phyloP scores from a whole-genome alignment of 352 stramenopile species.

The Globisporangium takayamanum region DNA sequence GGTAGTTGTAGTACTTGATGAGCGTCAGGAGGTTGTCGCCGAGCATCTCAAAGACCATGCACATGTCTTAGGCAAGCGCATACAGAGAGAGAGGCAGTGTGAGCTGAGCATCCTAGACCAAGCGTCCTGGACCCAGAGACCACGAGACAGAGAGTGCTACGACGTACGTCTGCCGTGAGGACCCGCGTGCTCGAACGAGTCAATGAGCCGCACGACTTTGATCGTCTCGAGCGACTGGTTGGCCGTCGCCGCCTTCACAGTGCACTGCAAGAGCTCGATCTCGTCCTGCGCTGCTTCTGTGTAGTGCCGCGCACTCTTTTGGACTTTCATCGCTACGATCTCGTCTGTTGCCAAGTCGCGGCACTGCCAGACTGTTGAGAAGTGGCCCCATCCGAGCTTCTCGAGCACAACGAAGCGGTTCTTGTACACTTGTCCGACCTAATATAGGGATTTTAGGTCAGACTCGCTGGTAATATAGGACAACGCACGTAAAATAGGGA shows the following conservation, averaged over 20 bases:
- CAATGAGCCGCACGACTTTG: conserved; percentile 68
- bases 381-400: conserved; percentile 99
- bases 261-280: conserved; percentile 94
- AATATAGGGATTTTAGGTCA: not conserved
- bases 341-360: conserved; percentile 74
- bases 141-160: too few species aligned
- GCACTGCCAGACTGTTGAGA: conserved; percentile 99
- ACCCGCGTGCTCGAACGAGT: conserved; percentile 96
- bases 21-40: conserved; percentile 97
- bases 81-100: not conserved
- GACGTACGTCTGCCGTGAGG: conserved; percentile 90
- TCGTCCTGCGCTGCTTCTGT: conserved; percentile 98
- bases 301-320: conserved; percentile 98
- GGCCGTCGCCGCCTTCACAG: conserved; percentile 49
- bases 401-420: conserved; percentile 94
- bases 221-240: conserved; percentile 20
- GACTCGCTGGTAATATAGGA: conserved; percentile 8
- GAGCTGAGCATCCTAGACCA: too few species aligned
- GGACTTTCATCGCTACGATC: conserved; percentile 96
- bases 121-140: too few species aligned
- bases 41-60: conserved; percentile 99
- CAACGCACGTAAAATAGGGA: conserved; percentile 23
- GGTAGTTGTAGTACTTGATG: conserved; percentile 99
- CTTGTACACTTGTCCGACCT: conserved; percentile 89
- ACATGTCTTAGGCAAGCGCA: conserved; percentile 64